Evolutionary conservation across 129 eudicot genomes (phyloP).

Genomic region (Smallanthus sonchifolius): DNA sequence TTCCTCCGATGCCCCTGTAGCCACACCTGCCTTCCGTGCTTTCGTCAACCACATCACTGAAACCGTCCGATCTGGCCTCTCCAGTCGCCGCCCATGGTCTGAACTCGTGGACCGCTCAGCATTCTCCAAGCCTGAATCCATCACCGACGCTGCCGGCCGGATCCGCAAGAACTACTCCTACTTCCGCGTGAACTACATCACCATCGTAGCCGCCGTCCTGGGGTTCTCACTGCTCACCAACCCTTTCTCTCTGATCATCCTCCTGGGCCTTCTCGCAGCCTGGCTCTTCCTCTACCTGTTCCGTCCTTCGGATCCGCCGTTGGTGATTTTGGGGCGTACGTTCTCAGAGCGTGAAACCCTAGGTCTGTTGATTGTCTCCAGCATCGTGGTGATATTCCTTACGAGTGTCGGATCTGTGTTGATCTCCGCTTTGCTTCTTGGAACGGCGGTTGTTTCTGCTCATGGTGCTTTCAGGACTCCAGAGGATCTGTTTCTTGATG

Average conservation of each 20-base stretch:
- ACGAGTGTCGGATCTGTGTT: constrained; percentile 84
- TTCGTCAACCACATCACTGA: constrained; percentile 43
- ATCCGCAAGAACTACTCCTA: constrained; percentile 81
- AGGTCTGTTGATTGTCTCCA: constrained; percentile 36
- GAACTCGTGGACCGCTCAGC: constrained; percentile 80
- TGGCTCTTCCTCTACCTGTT: constrained; percentile 66
- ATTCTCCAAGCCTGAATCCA: constrained; percentile 77
- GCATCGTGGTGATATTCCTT: constrained; percentile 63
- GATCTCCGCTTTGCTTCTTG: constrained; percentile 69
- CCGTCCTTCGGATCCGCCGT: constrained; percentile 42
- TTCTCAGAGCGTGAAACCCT: constrained; percentile 40
- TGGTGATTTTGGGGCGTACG: constrained; percentile 37
- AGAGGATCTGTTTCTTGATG: constrained; percentile 86
- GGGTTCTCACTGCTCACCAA: constrained; percentile 65
- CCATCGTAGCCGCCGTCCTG: constrained; percentile 53
- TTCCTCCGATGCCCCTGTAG: constrained; percentile 23
- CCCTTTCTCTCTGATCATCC: constrained; percentile 70
- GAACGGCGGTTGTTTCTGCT: constrained; percentile 52
- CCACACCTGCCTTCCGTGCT: constrained; percentile 58
- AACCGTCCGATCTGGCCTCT: constrained; percentile 55
- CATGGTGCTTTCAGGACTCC: constrained; percentile 85
- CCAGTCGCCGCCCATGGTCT: constrained; percentile 84
- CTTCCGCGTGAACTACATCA: constrained; percentile 69
- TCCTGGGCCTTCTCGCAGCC: constrained; percentile 62
- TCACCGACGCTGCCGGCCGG: constrained; percentile 73